phyloP scores from a whole-genome alignment of 2,329 filamentous ascomycete species.

The Aureobasidium pullulans region DNA sequence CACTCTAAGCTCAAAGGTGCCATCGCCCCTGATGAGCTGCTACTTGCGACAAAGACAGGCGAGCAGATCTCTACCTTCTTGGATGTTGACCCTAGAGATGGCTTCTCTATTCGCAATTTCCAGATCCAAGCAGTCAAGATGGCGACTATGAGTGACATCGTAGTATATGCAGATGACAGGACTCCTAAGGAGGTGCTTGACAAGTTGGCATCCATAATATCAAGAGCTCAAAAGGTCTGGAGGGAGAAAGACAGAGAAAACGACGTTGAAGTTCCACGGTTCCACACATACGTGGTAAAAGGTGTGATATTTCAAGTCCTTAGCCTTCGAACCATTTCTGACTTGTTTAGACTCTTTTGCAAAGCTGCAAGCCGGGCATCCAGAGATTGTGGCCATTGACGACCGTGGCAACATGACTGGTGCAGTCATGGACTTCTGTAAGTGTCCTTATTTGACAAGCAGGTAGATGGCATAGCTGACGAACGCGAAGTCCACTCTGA shows the following conservation, averaged over 20 bases:
- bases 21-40: conserved; percentile 70
- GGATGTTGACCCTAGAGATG: conserved; percentile 77
- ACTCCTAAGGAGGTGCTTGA: conserved; percentile 56
- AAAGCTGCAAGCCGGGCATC: conserved; percentile 63
- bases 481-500: conserved; percentile 61
- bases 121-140: conserved; percentile 90
- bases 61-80: conserved; percentile 56
- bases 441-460: conserved; percentile 20
- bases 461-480: background rate
- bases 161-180: conserved; percentile 76
- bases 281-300: conserved; percentile 76
- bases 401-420: conserved; percentile 65
- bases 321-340: conserved; percentile 25
- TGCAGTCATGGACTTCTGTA: conserved; percentile 74
- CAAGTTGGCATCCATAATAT: conserved; percentile 56
- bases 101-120: conserved; percentile 94
- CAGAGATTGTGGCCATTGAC: conserved; percentile 68
- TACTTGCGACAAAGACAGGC: conserved; percentile 44
- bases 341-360: conserved; percentile 50
- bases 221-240: conserved; percentile 70
- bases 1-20: conserved; percentile 77
- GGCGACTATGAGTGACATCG: conserved; percentile 80
- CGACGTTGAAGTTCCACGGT: conserved; percentile 31
- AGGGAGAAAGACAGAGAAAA: conserved; percentile 50
- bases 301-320: conserved; percentile 35